These are phyloP conservation scores for Punctularia strigosozonata DNA, from an alignment of 768 basidiomycete genomes.

Conservation along the genomic window DNA sequence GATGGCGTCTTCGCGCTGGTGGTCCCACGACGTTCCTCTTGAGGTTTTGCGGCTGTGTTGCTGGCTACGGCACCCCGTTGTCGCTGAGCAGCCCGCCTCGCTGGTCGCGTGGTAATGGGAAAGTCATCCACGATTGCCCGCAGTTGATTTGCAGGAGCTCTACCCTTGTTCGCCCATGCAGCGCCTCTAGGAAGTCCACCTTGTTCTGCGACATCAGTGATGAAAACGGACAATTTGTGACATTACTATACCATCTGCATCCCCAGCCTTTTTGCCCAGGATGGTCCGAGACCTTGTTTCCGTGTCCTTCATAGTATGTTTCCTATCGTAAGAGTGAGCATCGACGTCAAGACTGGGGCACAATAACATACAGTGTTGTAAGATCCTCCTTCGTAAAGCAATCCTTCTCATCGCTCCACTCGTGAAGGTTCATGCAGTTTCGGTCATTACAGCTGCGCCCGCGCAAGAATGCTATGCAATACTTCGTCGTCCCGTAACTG, in stretches of 20 bases:
- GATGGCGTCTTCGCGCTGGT: slow-evolving; percentile 36
- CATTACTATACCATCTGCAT: slow-evolving; percentile 34
- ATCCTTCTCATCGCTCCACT: slow-evolving; percentile 98
- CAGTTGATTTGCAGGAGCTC: slow-evolving; percentile 7
- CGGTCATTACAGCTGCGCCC: slow-evolving; percentile 76
- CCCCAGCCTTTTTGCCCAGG: slow-evolving; percentile 48
- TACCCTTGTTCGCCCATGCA: slow-evolving; percentile 28
- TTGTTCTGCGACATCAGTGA: slow-evolving; percentile 9
- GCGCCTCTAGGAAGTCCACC: slow-evolving; percentile 50
- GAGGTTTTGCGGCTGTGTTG: no score
- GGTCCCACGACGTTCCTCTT: no score
- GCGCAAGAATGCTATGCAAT: slow-evolving; percentile 92
- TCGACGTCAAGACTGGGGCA: slow-evolving; percentile 3
- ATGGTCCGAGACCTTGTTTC: slow-evolving; percentile 50
- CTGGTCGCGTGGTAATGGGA: no score
- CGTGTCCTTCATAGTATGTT: slow-evolving; percentile 88
- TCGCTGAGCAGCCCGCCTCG: no score
- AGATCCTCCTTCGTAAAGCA: slow-evolving; percentile 96
- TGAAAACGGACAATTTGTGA: slow-evolving; percentile 3
- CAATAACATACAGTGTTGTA: slow-evolving; percentile 63
- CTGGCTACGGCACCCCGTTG: no score
- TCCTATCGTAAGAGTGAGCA: slow-evolving; percentile 30
- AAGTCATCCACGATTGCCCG: no score
- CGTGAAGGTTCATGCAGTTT: slow-evolving; percentile 89
- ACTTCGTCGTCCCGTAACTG: slow-evolving; percentile 93